Base-by-base conservation (phyloP, 805 yeast genomes). In the Yarrowia deformans region DNA sequence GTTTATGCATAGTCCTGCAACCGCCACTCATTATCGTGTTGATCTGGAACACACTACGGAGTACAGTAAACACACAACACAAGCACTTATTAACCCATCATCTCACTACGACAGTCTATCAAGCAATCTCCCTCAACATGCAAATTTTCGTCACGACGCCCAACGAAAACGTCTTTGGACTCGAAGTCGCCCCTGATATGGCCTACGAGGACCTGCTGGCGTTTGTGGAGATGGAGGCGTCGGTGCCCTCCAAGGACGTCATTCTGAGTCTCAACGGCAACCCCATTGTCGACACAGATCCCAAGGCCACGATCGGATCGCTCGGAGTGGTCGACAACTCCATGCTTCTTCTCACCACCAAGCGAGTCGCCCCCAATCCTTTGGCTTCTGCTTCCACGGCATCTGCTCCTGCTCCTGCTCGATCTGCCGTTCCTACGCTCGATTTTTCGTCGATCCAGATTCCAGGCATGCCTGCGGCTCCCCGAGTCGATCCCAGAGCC, bases 401-500 rank as follows among this genome's bases (percentile, higher is more conserved):
- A n/a, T n/a, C 29, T 23, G 29, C 29, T 23, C 3, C 55, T 14
- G 8, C 56, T 12, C 13, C 35, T 9, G 19, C 50, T 6, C 63
- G 16, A 14, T 2, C 16, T n/a, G 8, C 80, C 34, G n/a, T 48
- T 19, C 68, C 68, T 2, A 18, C 34, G 8, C 32, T 63, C 13
- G 66, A 60, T 14, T 60, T 60, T 14, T 60, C 66, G 18, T 60
- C 66, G 10, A 60, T 60, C 19, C 66, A 45, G 42, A 60, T 60
- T 13, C 66, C 66, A 0, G 64, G 45, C 1, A 18, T 35, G 8
- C 19, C 40, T 7, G 32, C 42, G 8, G 43, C 42, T 14, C 52
- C 52, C 13, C 12, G 40, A 4, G 9, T 60, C 34, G 66, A 60
- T 34, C 66, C 66, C 3, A 42, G 66, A 3, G 52, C 52, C 13